phyloP scores from a whole-genome alignment of 495 filamentous ascomycete species.

The Aspergillus steynii region DNA sequence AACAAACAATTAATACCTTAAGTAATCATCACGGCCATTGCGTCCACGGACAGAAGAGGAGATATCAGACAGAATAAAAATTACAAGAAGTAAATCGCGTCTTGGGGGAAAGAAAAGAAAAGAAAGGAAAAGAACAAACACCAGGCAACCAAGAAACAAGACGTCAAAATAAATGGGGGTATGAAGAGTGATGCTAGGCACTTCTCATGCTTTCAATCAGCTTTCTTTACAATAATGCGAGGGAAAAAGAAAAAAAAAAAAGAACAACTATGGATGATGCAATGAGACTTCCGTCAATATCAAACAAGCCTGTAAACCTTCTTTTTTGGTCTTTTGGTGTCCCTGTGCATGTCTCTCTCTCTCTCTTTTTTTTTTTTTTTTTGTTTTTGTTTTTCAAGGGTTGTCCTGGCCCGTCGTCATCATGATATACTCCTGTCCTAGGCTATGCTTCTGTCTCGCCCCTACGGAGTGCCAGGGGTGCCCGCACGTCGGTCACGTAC shows the following conservation, averaged over 20 bases:
- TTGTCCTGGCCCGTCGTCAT: slow-evolving; percentile 25
- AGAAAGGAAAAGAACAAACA: slow-evolving; percentile 5
- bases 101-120: not conserved
- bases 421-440: slow-evolving; percentile 15
- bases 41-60: not conserved
- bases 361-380: slow-evolving; percentile 8
- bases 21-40: not conserved
- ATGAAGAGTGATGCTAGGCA: slow-evolving; percentile 22
- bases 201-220: slow-evolving; percentile 17
- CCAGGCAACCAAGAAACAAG: slow-evolving; percentile 8
- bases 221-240: slow-evolving; percentile 21
- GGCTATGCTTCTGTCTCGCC: slow-evolving; percentile 63
- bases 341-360: slow-evolving; percentile 14
- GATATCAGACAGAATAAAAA: not conserved
- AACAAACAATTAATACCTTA: not conserved
- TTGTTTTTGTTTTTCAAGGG: slow-evolving; percentile 8
- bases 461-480: slow-evolving; percentile 80
- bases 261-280: slow-evolving; percentile 15
- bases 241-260: not conserved
- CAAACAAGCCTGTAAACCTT: slow-evolving; percentile 7
- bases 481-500: slow-evolving; percentile 92
- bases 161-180: slow-evolving; percentile 14
- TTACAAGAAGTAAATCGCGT: slow-evolving; percentile 3
- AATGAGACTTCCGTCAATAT: slow-evolving; percentile 12
- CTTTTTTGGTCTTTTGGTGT: not conserved